Percentiles rank a stretch among this genome's conserved stretches.
phyloP scores from a whole-genome alignment of 176 grass and related monocot species.

The Lolium perenne region DNA sequence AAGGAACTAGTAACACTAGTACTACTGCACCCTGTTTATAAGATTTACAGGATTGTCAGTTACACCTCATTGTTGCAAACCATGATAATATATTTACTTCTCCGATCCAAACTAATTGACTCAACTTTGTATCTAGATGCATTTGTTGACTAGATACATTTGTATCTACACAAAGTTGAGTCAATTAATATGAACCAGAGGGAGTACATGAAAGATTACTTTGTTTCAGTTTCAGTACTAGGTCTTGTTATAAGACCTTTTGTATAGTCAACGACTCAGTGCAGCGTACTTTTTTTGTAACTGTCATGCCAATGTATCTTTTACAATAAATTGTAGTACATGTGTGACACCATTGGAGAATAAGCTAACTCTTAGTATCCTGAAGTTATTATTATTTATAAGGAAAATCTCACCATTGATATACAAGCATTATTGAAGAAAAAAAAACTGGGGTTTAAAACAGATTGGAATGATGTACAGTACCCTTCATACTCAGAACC shows the following conservation, averaged over 20 bases:
- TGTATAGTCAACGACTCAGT: neutral
- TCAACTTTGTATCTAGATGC: no score
- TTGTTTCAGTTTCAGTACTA: constrained; percentile 19
- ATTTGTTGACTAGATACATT: no score
- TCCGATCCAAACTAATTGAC: no score
- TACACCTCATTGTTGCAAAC: neutral
- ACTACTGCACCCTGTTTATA: constrained; percentile 8
- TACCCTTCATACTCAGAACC: constrained; percentile 97
- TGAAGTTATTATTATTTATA: neutral
- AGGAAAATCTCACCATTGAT: constrained; percentile 1
- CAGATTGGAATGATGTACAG: constrained; percentile 1
- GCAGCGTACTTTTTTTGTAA: neutral
- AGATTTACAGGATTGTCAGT: neutral
- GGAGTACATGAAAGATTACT: neutral
- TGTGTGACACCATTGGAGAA: neutral
- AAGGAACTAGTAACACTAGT: constrained; percentile 5
- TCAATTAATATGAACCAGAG: no score
- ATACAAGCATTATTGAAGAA: constrained; percentile 31
- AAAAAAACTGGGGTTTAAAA: neutral
- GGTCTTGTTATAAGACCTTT: neutral
- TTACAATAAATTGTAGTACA: neutral
- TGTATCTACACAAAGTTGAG: no score
- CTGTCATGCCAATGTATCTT: neutral
- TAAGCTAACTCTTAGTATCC: constrained; percentile 25
- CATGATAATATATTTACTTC: constrained; percentile 18